Conservation (phyloP, 2,329 filamentous ascomycete species). For the Monosporascus sp. region DNA sequence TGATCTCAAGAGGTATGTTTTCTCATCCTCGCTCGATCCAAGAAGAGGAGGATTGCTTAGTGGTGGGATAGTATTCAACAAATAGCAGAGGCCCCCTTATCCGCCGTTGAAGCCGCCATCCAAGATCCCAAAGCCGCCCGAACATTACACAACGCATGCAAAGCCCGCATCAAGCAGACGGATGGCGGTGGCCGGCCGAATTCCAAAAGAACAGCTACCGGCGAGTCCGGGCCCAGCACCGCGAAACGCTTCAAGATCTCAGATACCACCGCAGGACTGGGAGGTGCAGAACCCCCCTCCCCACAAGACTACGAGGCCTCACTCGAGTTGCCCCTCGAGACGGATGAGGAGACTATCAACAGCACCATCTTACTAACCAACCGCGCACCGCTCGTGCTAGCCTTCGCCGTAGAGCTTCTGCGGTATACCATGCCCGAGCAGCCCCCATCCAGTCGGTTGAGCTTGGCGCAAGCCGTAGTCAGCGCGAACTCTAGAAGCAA, state of each 20-base stretch:
- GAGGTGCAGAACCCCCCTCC: slow-evolving; percentile 29
- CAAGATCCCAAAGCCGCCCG: slow-evolving; percentile 45
- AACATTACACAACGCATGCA: slow-evolving; percentile 49
- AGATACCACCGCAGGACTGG: slow-evolving; percentile 19
- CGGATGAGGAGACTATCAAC: slow-evolving; percentile 55
- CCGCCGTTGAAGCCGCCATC: slow-evolving; percentile 40
- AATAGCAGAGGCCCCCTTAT: slow-evolving; percentile 45
- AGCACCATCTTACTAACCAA: slow-evolving; percentile 64
- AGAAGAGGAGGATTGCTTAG: not conserved
- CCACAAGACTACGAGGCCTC: slow-evolving; percentile 59
- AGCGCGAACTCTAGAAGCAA: slow-evolving; percentile 75
- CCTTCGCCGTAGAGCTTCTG: slow-evolving; percentile 69
- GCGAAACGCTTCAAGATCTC: slow-evolving; percentile 30
- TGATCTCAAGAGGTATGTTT: slow-evolving; percentile 49
- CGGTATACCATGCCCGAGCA: slow-evolving; percentile 82
- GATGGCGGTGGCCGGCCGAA: slow-evolving; percentile 5
- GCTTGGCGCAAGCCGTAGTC: slow-evolving; percentile 77
- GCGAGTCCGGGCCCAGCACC: slow-evolving; percentile 11
- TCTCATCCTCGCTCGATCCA: not conserved
- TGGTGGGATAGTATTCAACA: slow-evolving; percentile 43
- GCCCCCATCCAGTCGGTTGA: slow-evolving; percentile 75
- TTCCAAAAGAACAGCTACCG: slow-evolving; percentile 28
- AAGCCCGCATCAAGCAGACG: slow-evolving; percentile 41
- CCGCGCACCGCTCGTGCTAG: slow-evolving; percentile 74
- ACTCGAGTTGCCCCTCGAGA: slow-evolving; percentile 52